A percentile compares a stretch with the other conserved stretches of the same genome.
These are phyloP conservation scores for Russula dissimulans DNA, from an alignment of 768 basidiomycete species.

Conservation along the genomic window DNA sequence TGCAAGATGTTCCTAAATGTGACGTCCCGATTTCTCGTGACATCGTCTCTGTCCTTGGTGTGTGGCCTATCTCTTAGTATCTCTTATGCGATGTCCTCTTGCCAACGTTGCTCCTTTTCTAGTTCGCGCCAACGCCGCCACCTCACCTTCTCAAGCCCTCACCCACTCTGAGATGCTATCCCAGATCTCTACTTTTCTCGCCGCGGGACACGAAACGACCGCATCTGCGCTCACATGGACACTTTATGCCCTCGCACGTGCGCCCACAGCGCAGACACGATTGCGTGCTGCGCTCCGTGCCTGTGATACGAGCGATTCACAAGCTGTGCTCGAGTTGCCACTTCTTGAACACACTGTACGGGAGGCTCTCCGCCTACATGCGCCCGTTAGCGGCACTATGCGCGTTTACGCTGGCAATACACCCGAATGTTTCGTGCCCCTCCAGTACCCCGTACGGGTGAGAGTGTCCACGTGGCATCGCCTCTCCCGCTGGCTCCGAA, in stretches of 20 bases:
- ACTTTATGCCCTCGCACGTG: constrained; percentile 44
- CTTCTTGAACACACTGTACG: constrained; percentile 57
- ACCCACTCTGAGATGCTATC: constrained; percentile 47
- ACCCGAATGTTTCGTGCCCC: constrained; percentile 43
- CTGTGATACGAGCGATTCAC: constrained; percentile 18
- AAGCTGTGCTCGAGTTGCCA: constrained; percentile 28
- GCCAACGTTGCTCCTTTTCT: neutral
- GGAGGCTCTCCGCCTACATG: constrained; percentile 46
- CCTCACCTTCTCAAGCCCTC: constrained; percentile 39
- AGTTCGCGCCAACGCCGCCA: constrained; percentile 55
- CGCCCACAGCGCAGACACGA: constrained; percentile 36
- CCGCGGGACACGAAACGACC: constrained; percentile 58
- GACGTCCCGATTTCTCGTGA: constrained; percentile 6
- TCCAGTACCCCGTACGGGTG: constrained; percentile 23
- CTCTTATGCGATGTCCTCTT: neutral
- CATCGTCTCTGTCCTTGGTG: constrained; percentile 19
- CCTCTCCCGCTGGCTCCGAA: neutral
- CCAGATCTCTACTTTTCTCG: constrained; percentile 57
- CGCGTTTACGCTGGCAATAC: constrained; percentile 37
- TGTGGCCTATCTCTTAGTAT: neutral
- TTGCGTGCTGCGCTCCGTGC: constrained; percentile 38
- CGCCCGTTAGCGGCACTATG: constrained; percentile 52
- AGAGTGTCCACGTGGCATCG: constrained; percentile 8
- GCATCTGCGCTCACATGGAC: constrained; percentile 53
- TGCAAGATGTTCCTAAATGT: neutral